These are phyloP conservation scores for Trichoderma sp. DNA, from an alignment of 2,329 filamentous ascomycete species.

Conservation along the genomic window DNA sequence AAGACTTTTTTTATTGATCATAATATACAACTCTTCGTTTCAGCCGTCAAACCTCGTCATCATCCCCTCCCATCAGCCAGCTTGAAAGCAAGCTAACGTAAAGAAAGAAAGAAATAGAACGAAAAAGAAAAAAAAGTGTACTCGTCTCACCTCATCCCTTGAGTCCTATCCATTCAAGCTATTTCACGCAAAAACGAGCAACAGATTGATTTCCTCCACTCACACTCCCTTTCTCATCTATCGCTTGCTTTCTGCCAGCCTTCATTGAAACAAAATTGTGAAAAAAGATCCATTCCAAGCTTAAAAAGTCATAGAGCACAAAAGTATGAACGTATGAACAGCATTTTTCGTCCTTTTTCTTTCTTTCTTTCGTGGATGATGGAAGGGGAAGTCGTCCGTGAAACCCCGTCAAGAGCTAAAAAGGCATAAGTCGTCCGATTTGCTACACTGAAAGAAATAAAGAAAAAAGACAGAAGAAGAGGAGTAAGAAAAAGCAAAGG, in stretches of 20 bases:
- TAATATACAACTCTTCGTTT: conserved; percentile 20
- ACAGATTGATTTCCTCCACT: background rate
- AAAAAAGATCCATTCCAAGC: conserved; percentile 2
- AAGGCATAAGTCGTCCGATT: conserved; percentile 3
- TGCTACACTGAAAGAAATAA: background rate
- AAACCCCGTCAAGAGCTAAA: conserved; percentile 2
- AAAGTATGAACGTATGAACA: background rate
- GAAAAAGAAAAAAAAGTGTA: background rate
- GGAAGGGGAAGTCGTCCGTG: background rate
- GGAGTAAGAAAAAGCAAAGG: background rate
- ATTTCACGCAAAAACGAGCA: background rate
- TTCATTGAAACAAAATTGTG: conserved; percentile 4
- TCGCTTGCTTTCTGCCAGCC: background rate
- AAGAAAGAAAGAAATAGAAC: background rate
- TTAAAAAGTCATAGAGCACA: background rate
- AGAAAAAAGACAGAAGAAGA: background rate
- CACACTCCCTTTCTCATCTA: background rate
- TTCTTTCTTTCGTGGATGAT: background rate
- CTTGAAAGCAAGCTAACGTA: background rate
- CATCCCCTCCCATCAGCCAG: background rate
- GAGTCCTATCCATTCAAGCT: background rate
- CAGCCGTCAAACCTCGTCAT: background rate
- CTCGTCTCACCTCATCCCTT: background rate
- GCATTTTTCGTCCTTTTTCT: background rate
- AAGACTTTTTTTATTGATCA: conserved; percentile 20